phyloP scores from a whole-genome alignment of 345 rosid species.

The Anastatica hierochuntica region DNA sequence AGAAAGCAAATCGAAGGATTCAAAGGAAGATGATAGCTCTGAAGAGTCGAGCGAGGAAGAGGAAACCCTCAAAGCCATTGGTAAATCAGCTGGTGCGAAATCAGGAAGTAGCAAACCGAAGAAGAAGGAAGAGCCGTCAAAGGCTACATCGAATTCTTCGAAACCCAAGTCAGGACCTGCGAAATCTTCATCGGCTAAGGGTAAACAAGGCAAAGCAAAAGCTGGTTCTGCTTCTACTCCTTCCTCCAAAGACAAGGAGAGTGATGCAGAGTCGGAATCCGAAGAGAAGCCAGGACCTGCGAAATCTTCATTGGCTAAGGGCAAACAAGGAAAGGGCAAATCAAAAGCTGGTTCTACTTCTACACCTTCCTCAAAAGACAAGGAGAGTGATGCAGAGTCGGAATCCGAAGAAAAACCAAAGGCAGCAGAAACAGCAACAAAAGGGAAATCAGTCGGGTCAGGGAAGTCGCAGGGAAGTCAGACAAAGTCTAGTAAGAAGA shows the following conservation, averaged over 20 bases:
- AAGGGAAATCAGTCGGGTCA: conserved; percentile 35
- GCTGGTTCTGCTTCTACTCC: conserved; percentile 1
- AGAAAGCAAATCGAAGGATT: too few species aligned
- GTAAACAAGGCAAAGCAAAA: conserved; percentile 25
- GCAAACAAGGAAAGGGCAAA: conserved; percentile 33
- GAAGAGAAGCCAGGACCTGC: conserved; percentile 37
- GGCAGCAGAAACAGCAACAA: conserved; percentile 26
- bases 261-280: conserved; percentile 35
- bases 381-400: conserved; percentile 37
- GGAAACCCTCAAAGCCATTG: conserved; percentile 28
- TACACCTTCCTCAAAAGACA: conserved; percentile 35
- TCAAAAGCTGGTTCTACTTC: conserved; percentile 32
- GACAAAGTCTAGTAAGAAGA: conserved; percentile 47
- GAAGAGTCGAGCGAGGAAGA: conserved; percentile 32
- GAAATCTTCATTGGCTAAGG: conserved; percentile 22
- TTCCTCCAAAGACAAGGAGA: conserved; percentile 41
- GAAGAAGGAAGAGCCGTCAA: too few species aligned
- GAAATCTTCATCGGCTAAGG: conserved; percentile 22
- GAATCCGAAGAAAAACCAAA: conserved; percentile 39
- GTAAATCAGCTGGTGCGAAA: conserved; percentile 32
- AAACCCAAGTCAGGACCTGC: conserved; percentile 41
- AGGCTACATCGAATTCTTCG: too few species aligned
- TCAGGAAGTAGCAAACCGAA: conserved; percentile 37
- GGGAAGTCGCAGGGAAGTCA: conserved; percentile 45
- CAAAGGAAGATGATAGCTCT: conserved; percentile 30